Evolutionary conservation across 148 eudicot genomes (phyloP).

Genomic region (Silene uniflora): DNA sequence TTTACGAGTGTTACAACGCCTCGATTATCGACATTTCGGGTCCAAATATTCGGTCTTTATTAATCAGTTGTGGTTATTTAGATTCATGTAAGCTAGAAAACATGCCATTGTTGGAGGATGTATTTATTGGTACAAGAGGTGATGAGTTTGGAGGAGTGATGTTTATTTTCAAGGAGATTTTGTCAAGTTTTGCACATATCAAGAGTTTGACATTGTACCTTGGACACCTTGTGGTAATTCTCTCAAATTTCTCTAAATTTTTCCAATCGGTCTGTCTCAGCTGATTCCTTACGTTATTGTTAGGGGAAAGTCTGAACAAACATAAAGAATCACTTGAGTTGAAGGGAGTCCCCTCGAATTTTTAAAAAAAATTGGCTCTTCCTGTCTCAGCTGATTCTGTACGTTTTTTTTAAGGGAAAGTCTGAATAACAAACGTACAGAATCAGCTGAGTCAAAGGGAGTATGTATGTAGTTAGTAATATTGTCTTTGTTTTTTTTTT

Average conservation of each 20-base stretch:
- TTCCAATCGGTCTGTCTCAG: too few relatives aligned
- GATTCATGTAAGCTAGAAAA: conserved; percentile 25
- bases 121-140: conserved; percentile 38
- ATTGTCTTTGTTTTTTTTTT: too few relatives aligned
- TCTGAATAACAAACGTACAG: too few relatives aligned
- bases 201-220: conserved; percentile 28
- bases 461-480: too few relatives aligned
- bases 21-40: conserved; percentile 26
- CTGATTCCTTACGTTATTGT: too few relatives aligned
- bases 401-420: too few relatives aligned
- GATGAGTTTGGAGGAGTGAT: conserved; percentile 40
- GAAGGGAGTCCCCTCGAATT: too few relatives aligned
- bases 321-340: too few relatives aligned
- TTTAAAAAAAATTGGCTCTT: too few relatives aligned
- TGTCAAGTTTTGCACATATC: conserved; percentile 27
- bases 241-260: background rate
- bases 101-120: conserved; percentile 24
- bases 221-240: conserved; percentile 39
- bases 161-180: conserved; percentile 30
- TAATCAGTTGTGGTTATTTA: conserved; percentile 33
- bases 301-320: too few relatives aligned
- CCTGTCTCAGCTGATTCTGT: too few relatives aligned
- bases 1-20: conserved; percentile 37
- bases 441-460: too few relatives aligned
- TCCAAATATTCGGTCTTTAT: conserved; percentile 27